Evolutionary conservation across 805 yeast genomes (phyloP).

Genomic region (Crinitomyces ghanaensis): DNA sequence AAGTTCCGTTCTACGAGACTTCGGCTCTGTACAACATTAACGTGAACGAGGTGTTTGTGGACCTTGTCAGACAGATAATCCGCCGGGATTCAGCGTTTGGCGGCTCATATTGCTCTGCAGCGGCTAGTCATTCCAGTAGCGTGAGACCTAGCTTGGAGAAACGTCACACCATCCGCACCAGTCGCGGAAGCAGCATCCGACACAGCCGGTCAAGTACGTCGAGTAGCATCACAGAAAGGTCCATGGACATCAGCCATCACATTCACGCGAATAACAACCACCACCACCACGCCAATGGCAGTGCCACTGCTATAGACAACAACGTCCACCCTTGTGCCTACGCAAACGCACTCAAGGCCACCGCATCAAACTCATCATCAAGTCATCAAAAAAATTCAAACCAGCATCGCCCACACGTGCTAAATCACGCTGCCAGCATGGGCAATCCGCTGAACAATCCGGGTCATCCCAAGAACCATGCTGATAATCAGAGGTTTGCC

Average conservation of each 20-base stretch:
- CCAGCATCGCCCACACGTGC: no score
- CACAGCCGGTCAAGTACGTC: no score
- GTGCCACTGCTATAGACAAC: no score
- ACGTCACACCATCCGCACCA: slow-evolving; percentile 1
- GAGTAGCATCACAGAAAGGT: no score
- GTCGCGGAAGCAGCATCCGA: background rate
- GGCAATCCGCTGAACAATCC: background rate
- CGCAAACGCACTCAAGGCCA: no score
- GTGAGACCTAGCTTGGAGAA: slow-evolving; percentile 3
- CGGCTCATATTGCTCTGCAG: slow-evolving; percentile 5
- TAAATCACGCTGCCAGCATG: background rate
- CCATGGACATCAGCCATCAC: no score
- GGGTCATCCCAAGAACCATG: background rate
- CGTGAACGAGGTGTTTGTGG: slow-evolving; percentile 83
- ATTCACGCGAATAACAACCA: no score
- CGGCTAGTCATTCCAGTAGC: slow-evolving; percentile 2
- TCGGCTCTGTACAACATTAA: slow-evolving; percentile 85
- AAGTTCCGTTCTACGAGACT: slow-evolving; percentile 84
- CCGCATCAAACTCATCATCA: no score
- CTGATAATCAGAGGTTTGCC: background rate
- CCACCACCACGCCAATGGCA: slow-evolving; percentile 1
- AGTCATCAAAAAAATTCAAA: no score
- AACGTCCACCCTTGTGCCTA: no score
- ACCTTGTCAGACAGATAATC: slow-evolving; percentile 81
- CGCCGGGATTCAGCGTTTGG: slow-evolving; percentile 42